Base-by-base conservation (phyloP, 306 rosid species). In the Potentilla sterilis region DNA sequence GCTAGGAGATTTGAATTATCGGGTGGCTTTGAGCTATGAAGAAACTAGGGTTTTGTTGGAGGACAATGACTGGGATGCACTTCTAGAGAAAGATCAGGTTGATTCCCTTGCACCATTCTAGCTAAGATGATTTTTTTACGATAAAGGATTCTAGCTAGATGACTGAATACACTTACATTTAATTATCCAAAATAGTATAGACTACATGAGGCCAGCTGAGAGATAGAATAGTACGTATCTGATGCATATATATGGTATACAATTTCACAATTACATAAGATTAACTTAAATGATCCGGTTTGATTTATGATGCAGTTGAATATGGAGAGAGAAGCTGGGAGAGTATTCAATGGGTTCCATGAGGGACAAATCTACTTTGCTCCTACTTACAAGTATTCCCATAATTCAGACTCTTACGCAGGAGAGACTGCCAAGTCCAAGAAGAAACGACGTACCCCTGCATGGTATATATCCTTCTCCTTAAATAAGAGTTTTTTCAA, bases 1-100 rank as follows among this genome's bases (percentile, higher is more conserved):
- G 98, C 85, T 92, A 2, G 98, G 98, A 77, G 98, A 94, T 82
- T 90, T 94, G 90, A 94, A 94, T 64, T 94, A 94, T 69, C 85
- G 97, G 9, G 84, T 92, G 80, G 79, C 96, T 40, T 78, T 94
- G 92, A 94, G 92, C 82, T 94, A 94, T 42, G 90, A 94, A 24
- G 89, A 90, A 80, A 89, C 98, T 38, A 85, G 89, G 72, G 75
- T 68, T 48, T 72, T 94, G 46, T 62, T 94, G 85, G 96, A 92
- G 73, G 97, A 88, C 2, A 88, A 84, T 81, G 92, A 92, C 43
- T 94, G 98, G 98, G 93, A 92, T 79, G 79, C 85, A 42, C 85
- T 94, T 72, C 81, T 94, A 47, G 86, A 82, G 75, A 92, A 77
- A 76, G 98, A 94, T 79, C 97, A 94, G 91, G 98, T 93, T 47